Conservation (phyloP, 768 basidiomycete genomes). For the Dentipellis fragilis region DNA sequence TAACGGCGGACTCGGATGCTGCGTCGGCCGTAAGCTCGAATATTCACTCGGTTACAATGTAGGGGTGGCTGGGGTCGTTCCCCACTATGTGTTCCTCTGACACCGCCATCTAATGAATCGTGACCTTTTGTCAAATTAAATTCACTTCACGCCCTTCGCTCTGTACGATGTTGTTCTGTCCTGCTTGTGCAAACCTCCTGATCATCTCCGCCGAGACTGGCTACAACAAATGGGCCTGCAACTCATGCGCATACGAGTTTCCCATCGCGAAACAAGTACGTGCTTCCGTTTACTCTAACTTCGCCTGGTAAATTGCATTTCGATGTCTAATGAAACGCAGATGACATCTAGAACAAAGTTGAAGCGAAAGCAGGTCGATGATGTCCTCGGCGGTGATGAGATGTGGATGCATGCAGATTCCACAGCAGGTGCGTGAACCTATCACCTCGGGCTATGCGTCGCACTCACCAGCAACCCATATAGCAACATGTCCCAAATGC, state of each 20-base stretch:
- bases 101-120: neutral
- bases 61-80: neutral
- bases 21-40: no score
- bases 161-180: slow-evolving; percentile 77
- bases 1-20: no score
- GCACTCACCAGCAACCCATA: neutral
- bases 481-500: slow-evolving; percentile 65
- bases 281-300: slow-evolving; percentile 5
- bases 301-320: neutral
- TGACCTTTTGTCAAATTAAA: neutral
- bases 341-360: slow-evolving; percentile 86
- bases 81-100: neutral
- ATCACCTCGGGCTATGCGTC: neutral
- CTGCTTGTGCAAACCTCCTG: slow-evolving; percentile 85
- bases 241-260: slow-evolving; percentile 92
- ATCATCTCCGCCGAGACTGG: slow-evolving; percentile 69
- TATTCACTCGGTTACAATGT: no score
- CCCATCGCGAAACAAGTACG: slow-evolving; percentile 76
- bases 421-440: slow-evolving; percentile 46
- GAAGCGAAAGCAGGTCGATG: slow-evolving; percentile 87
- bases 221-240: slow-evolving; percentile 89
- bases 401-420: slow-evolving; percentile 92
- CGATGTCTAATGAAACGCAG: slow-evolving; percentile 28
- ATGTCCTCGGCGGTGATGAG: slow-evolving; percentile 90
- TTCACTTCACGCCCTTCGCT: neutral